Evolutionary conservation across 2,329 filamentous ascomycete genomes (phyloP), one percentile per base, ranked within the genome.

Genomic region (Anthostomella pinea): DNA sequence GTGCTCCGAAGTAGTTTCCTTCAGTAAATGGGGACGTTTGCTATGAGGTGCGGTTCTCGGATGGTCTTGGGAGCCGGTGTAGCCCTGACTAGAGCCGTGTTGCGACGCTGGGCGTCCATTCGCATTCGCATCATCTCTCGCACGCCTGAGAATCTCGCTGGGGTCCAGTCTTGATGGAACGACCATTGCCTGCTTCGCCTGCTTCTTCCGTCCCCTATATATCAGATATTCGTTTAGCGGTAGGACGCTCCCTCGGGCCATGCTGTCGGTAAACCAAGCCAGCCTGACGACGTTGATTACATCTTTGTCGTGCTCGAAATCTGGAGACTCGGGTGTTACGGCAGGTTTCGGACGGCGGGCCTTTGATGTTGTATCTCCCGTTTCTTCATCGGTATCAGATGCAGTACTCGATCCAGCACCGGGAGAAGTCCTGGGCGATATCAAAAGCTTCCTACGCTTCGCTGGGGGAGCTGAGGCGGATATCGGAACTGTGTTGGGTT

Each of bases 1-100:
- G 39, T 90, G 75, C 40, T 95, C 88, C 3, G 83, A 86, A 0
- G 89, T 95, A 1, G 84, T 86, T 54, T 85, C 72, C 23, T 80
- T 79, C 8, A 81, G 56, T 5, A 94, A 63, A 21, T 35, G 40
- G 31, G 51, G 56, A 35, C 35, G 55, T 35, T 56, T 54, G 35
- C 66, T 63, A 30, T 68, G 68, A 39, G 57, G 7, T 8, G 23
- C 21, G 18, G 48, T 41, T 24, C 46, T 45, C 11, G 41, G 25
- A 45, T 52, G 54, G 33, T 46, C 45, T 10, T 13, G 18, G n/a
- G n/a, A n/a, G n/a, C n/a, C n/a, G 8, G n/a, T 17, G 9, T 46
- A 19, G 1, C 32, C 21, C 26, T 41, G 19, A 8, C 32, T 25
- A 19, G 23, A 27, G 8, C 25, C 22, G n/a, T n/a, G n/a, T n/a